These are phyloP conservation scores for Acanthamoeba triangularis DNA, from an alignment of 208 protist genomes.

Conservation along the genomic window DNA sequence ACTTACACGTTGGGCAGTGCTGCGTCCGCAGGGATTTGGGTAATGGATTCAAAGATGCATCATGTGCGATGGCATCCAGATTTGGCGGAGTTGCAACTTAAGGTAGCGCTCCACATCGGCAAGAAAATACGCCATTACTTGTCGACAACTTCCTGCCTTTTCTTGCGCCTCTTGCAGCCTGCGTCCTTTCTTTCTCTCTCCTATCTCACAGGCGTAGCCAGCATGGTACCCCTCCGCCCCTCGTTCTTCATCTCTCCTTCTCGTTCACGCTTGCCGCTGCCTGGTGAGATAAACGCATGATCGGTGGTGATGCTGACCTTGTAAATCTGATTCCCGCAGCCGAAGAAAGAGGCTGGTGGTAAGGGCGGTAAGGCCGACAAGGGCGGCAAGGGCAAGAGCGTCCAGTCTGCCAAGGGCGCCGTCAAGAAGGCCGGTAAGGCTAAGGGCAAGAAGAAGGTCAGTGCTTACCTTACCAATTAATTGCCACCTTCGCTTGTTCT, in stretches of 20 bases:
- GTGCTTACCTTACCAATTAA: neutral
- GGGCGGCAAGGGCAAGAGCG: conserved; percentile 82
- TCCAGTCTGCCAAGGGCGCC: conserved; percentile 84
- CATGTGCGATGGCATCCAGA: too few species aligned
- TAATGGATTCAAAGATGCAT: too few species aligned
- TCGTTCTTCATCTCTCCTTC: neutral
- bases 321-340: neutral
- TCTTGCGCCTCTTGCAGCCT: neutral
- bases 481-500: neutral
- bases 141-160: conserved; percentile 1
- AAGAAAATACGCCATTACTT: neutral
- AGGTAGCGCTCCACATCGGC: neutral
- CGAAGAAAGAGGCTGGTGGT: conserved; percentile 42
- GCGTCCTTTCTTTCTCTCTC: conserved; percentile 66
- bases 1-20: too few species aligned
- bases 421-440: conserved; percentile 75
- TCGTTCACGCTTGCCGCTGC: neutral
- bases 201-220: conserved; percentile 28
- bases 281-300: too few species aligned
- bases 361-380: conserved; percentile 73
- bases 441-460: conserved; percentile 80
- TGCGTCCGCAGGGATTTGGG: too few species aligned
- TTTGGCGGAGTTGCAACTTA: neutral
- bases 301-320: neutral
- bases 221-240: conserved; percentile 1